Evolutionary conservation across 2,329 filamentous ascomycete species (phyloP), one percentile per base, ranked within the genome.

Genomic region (Aspergillus sojae): DNA sequence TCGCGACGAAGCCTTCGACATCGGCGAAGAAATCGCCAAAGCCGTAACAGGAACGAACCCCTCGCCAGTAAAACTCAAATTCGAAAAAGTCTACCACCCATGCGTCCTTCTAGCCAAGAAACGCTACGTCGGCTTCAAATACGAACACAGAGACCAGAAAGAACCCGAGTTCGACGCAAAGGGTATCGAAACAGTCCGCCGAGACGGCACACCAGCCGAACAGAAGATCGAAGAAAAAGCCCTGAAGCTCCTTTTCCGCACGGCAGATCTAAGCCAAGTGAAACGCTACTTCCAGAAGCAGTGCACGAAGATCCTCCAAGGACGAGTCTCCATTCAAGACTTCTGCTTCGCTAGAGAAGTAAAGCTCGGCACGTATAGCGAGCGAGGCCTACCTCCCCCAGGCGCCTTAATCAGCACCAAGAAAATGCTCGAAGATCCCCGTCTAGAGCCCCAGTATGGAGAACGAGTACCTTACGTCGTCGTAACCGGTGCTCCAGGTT

Each of bases 21-120:
- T 99, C 59, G 96, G 95, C 34, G 88, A 94, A 69, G 94, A 98
- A 74, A 99, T 99, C 65, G 91, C 94, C 39, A 87, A 91, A 72
- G 89, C 90, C 16, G 88, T 99, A 62, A 98, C 95, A 0, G 86
- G 92, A 60, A 90, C 91, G 82, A 99, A 97, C 72, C 96, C 95
- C 2, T 87, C 90, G 1, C 95, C 95, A 0, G 84, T 99, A 69
- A 98, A 97, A 78, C 89, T 99, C 67, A 98, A 98, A 75, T 97
- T 99, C 70, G 95, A 99, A 76, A 99, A 99, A 71, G 94, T 99
- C 1, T 99, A 99, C 77, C 91, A 96, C 67, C 95, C 96, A 0
- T 98, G 94, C 74, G 89, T 98, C 0, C 84, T 99, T 5, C 85
- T 99, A 0, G 93, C 96, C 21, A 99, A 99, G 81, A 99, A 99